Evolutionary conservation across 192 early-diverging fungal species (phyloP), one percentile per base, ranked within the genome.

Genomic region (Coemansia sp.): DNA sequence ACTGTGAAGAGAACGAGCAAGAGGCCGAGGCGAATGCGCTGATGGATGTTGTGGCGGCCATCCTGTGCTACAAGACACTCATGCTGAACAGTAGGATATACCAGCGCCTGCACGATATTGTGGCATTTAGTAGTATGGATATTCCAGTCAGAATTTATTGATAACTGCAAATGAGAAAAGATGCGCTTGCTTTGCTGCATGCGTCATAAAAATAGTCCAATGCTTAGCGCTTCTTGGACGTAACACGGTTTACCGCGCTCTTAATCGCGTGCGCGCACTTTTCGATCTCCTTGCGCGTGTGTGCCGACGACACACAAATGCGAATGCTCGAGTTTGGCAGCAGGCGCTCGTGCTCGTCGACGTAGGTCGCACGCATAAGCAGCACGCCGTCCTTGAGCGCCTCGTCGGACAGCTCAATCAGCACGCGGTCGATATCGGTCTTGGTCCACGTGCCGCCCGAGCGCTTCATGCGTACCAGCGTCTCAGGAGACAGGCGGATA

Each of bases 341-440:
- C 32, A 77, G 58, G 32, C 71, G 73, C 80, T 98, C 96, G 61
- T 98, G 96, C 31, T 76, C 82, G 27, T 83, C 68, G 2, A 93
- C 88, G 67, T 95, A 95, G 77, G 91, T 95, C 14, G 95, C 93
- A 22, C 91, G 81, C 0, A 89, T 91, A 6, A 98, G 73, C 62
- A 98, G 58, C 12, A 98, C 77, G 16, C 93, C 92, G 38, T 96
- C 87, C 57, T 87, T 85, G n/a, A 82, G 79, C 14, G 85, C 81
- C 65, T 89, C 85, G 33, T 94, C 92, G 23, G 93, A 89, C 55
- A 95, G 69, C 47, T 91, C 88, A 65, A 91, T 91, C 28, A 95
- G 82, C 18, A 92, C 67, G 9, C 69, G 64, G 27, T 79, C 77
- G 31, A 76, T 67, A 40, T 79, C 81, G 3, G 65, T 67, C 38